Evolutionary conservation across 345 rosid species (phyloP).

Genomic region (Populus deltoides): DNA sequence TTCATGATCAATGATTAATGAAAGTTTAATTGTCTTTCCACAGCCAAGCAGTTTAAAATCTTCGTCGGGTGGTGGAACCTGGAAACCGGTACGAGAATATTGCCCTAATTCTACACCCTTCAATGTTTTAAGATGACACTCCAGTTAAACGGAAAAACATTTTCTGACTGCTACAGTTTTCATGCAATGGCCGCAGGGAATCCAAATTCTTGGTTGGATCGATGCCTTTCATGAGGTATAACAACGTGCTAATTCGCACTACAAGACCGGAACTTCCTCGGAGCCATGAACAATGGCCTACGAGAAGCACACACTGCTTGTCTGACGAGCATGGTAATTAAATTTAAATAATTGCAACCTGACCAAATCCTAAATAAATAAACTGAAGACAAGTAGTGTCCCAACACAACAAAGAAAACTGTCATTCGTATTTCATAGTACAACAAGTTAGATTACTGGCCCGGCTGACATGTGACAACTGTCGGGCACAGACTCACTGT

Average conservation of each 20-base stretch:
- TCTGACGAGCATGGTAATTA: background rate
- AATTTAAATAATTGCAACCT: background rate
- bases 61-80: background rate
- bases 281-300: background rate
- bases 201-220: background rate
- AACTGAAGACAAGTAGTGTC: background rate
- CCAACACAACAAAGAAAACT: background rate
- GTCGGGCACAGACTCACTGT: background rate
- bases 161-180: background rate
- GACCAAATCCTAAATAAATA: background rate
- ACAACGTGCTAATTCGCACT: background rate
- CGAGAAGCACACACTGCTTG: background rate
- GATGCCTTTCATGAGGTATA: background rate
- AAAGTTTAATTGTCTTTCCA: slow-evolving; percentile 30
- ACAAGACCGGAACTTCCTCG: background rate
- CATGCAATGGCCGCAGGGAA: background rate
- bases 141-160: background rate
- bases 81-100: background rate
- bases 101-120: background rate
- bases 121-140: background rate
- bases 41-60: background rate
- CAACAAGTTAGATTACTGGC: background rate
- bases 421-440: background rate
- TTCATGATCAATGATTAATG: slow-evolving; percentile 41
- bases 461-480: background rate